A percentile compares a stretch with the other conserved stretches of the same genome.
Conservation (phyloP, 2,329 filamentous ascomycete genomes). For the Fusarium multiceps region DNA sequence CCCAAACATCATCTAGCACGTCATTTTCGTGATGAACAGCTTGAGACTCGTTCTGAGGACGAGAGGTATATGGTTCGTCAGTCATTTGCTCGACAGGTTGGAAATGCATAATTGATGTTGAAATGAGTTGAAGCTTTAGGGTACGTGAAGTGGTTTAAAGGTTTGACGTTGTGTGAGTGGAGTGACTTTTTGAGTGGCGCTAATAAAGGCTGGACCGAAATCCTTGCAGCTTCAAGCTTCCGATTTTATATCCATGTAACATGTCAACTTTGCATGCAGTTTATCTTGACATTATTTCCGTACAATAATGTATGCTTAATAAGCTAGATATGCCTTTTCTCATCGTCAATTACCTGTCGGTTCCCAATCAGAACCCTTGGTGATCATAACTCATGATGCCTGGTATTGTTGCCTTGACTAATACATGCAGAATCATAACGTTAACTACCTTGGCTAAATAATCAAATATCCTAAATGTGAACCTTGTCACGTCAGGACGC, state of each 20-base stretch:
- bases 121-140: not conserved
- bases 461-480: not conserved
- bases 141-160: not conserved
- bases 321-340: not conserved
- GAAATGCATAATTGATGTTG: slow-evolving; percentile 48
- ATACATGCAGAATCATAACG: not conserved
- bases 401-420: slow-evolving; percentile 1
- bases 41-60: slow-evolving; percentile 31
- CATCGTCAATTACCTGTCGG: not conserved
- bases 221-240: slow-evolving; percentile 6
- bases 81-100: slow-evolving; percentile 48
- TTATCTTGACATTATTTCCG: not conserved
- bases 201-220: not conserved
- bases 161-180: slow-evolving; percentile 19
- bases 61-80: slow-evolving; percentile 45
- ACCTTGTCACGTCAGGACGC: slow-evolving; percentile 1
- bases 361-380: not conserved
- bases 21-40: slow-evolving; percentile 34
- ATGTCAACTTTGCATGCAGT: not conserved
- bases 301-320: not conserved
- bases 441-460: slow-evolving; percentile 11
- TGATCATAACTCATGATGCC: slow-evolving; percentile 19
- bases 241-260: not conserved
- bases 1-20: slow-evolving; percentile 54
- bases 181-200: not conserved